These are phyloP conservation scores for Erodium trifolium DNA, from an alignment of 441 rosid species.

Conservation along the genomic window DNA sequence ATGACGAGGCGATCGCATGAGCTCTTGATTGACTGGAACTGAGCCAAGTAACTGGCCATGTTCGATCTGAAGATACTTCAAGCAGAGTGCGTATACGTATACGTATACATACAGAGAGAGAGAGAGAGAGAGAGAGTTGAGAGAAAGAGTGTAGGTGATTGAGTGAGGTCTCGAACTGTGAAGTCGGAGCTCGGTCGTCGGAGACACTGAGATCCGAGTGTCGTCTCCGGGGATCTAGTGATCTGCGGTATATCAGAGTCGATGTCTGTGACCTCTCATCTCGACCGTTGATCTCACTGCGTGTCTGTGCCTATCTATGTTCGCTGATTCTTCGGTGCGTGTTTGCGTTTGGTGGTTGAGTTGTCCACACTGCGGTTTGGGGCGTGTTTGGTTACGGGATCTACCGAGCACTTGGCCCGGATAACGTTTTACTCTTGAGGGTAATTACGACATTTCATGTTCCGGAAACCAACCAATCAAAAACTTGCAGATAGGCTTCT, in stretches of 20 bases:
- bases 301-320: not conserved
- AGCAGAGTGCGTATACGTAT: slow-evolving; percentile 17
- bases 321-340: slow-evolving; percentile 9
- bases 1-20: slow-evolving; percentile 72
- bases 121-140: not conserved
- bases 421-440: not conserved
- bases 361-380: not conserved
- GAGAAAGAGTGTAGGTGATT: not conserved
- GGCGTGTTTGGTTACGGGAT: not conserved
- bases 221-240: slow-evolving; percentile 9
- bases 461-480: not conserved
- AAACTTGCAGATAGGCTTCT: slow-evolving; percentile 24
- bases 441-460: not conserved
- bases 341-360: not conserved
- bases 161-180: slow-evolving; percentile 8
- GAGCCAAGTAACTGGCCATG: slow-evolving; percentile 87
- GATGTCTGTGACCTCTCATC: slow-evolving; percentile 7
- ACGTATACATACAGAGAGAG: not conserved
- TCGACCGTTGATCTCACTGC: not conserved
- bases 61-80: slow-evolving; percentile 36
- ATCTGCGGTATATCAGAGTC: slow-evolving; percentile 3
- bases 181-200: slow-evolving; percentile 6
- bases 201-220: slow-evolving; percentile 6
- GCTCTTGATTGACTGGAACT: slow-evolving; percentile 77
- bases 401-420: not conserved